Conservation (phyloP, 2,329 filamentous ascomycete species). For the Epichloe hybrida region DNA sequence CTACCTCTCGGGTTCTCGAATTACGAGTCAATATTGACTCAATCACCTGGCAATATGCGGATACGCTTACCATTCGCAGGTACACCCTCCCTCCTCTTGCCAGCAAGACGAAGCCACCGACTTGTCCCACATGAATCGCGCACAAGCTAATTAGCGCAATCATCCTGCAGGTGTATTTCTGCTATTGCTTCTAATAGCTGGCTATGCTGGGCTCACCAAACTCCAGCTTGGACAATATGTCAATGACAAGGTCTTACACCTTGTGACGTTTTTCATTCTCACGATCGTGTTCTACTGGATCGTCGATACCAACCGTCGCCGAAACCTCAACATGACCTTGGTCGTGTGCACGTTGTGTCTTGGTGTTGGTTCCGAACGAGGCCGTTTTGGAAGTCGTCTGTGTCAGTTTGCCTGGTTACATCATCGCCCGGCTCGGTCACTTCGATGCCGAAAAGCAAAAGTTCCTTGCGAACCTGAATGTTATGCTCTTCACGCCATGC, state of each 20-base stretch:
- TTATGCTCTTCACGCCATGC: slow-evolving; percentile 91
- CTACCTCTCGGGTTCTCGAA: background rate
- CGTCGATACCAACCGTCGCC: slow-evolving; percentile 76
- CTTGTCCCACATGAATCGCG: background rate
- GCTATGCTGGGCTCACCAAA: slow-evolving; percentile 64
- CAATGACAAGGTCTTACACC: slow-evolving; percentile 85
- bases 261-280: slow-evolving; percentile 78
- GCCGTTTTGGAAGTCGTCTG: slow-evolving; percentile 92
- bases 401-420: slow-evolving; percentile 85
- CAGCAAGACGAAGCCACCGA: background rate
- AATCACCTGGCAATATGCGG: slow-evolving; percentile 2
- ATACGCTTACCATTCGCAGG: slow-evolving; percentile 5
- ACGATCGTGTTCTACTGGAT: slow-evolving; percentile 94
- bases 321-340: slow-evolving; percentile 72
- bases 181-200: slow-evolving; percentile 59
- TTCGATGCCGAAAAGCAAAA: slow-evolving; percentile 96
- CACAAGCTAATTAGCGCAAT: slow-evolving; percentile 6
- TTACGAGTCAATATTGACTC: background rate
- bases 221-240: slow-evolving; percentile 43
- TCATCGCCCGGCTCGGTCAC: slow-evolving; percentile 78
- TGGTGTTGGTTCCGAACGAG: slow-evolving; percentile 61
- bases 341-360: slow-evolving; percentile 61
- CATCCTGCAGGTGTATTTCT: slow-evolving; percentile 48
- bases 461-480: slow-evolving; percentile 91
- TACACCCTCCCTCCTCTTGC: background rate